A percentile compares a stretch with the other conserved stretches of the same genome.
phyloP scores from a whole-genome alignment of 495 filamentous ascomycete species.

The Baudoinia panamericana region DNA sequence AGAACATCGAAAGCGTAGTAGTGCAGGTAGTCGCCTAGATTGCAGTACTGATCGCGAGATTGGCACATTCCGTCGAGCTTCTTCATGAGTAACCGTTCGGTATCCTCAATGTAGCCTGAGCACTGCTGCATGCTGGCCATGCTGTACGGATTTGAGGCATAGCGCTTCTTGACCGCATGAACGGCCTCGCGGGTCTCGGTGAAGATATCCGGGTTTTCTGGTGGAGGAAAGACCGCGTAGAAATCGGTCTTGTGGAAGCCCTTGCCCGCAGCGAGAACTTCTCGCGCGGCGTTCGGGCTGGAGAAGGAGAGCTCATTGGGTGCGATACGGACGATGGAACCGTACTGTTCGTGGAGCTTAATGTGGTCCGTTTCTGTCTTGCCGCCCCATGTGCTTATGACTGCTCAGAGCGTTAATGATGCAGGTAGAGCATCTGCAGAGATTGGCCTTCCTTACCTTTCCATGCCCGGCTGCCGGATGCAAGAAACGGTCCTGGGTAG shows the following conservation, averaged over 20 bases:
- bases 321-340: constrained; percentile 42
- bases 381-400: constrained; percentile 13
- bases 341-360: constrained; percentile 22
- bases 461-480: constrained; percentile 19
- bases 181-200: constrained; percentile 42
- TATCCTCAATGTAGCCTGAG: constrained; percentile 36
- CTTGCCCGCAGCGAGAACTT: constrained; percentile 38
- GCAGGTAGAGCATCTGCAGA: background rate
- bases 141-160: constrained; percentile 41
- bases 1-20: constrained; percentile 46
- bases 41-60: constrained; percentile 27
- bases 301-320: constrained; percentile 44
- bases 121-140: constrained; percentile 43
- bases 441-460: constrained; percentile 15
- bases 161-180: constrained; percentile 43
- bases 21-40: constrained; percentile 40
- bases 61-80: constrained; percentile 31
- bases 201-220: constrained; percentile 48
- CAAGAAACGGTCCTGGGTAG: constrained; percentile 18
- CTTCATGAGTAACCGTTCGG: constrained; percentile 31
- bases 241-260: constrained; percentile 45
- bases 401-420: constrained; percentile 1
- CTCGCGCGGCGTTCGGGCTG: constrained; percentile 35
- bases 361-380: constrained; percentile 20
- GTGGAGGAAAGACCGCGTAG: constrained; percentile 42